A percentile compares a stretch with the other conserved stretches of the same genome.
These are phyloP conservation scores for Theobroma grandiflorum DNA, from an alignment of 441 rosid genomes.

Conservation along the genomic window DNA sequence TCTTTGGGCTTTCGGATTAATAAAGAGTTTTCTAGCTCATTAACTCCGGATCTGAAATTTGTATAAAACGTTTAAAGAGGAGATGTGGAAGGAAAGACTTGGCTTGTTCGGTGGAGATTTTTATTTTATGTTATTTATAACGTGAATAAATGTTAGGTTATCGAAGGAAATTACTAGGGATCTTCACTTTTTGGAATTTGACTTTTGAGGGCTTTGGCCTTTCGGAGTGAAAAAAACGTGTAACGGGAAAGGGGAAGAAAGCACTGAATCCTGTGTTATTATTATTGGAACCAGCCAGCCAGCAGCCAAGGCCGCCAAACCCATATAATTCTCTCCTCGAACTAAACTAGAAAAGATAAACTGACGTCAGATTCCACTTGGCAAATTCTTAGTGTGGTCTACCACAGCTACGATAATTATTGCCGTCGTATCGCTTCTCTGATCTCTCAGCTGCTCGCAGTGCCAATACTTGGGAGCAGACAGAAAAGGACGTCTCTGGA, in stretches of 20 bases:
- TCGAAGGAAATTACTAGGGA: neutral
- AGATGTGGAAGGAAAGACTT: neutral
- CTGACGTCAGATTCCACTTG: neutral
- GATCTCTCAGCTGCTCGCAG: too few species aligned
- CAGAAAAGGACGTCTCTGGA: too few species aligned
- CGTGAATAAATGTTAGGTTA: neutral
- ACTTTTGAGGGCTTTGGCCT: neutral
- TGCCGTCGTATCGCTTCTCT: too few species aligned
- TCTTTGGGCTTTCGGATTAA: neutral
- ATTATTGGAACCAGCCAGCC: neutral
- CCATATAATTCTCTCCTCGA: neutral
- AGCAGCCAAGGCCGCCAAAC: neutral
- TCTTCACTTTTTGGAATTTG: neutral
- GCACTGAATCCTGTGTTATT: neutral
- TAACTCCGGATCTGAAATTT: neutral
- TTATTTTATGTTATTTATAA: neutral
- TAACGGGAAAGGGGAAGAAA: too few species aligned
- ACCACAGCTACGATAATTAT: neutral
- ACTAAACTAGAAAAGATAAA: neutral
- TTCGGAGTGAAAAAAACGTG: too few species aligned
- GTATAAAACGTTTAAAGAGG: conserved; percentile 10
- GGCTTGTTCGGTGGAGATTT: neutral
- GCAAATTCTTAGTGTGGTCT: neutral
- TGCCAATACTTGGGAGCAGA: too few species aligned
- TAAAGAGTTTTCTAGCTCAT: neutral